Evolutionary conservation across 176 grass and related monocot species (phyloP), one percentile per base, ranked within the genome.

Genomic region (Panicum miliaceum): DNA sequence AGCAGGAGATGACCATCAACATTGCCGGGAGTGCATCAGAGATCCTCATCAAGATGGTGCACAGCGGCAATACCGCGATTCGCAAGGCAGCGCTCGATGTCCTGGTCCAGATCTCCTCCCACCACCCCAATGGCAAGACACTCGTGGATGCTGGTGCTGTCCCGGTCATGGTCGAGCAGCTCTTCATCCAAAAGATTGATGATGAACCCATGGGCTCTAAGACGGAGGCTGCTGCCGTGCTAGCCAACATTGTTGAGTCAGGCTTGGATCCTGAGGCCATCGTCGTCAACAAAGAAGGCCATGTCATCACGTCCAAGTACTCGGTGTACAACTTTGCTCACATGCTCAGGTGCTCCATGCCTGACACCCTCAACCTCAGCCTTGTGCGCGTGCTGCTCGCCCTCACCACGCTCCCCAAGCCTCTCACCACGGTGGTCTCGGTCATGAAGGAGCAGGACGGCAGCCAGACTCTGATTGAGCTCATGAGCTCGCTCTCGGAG

Each of bases 281-380:
- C 29, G 69, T 59, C 35, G 86, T 96, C 40, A 96, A 96, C 78
- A 99, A 96, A 79, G 88, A 96, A 83, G 96, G 96, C 71, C 96
- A 99, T 29, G 87, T 89, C 73, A 84, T 99, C 64, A 91, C 90
- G 0, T 99, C 96, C 48, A 94, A 94, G 80, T 94, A 99, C 65
- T 92, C 96, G 0, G 89, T 99, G 14, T 99, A 96, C 80, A 99
- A 96, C 85, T 82, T 96, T 1, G 87, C 84, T 25, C 93, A 96
- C 87, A 94, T 99, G 96, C 85, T 99, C 19, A 96, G 88, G 74
- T 40, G 59, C 62, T 90, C 93, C 75, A 88, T 87, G 77, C 85
- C 88, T 15, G 87, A 96, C 29, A 65, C 73, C 2, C 87, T 99
- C 68, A 99, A 94, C 81, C 81, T 89, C 25, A 92, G 88, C 64